These are phyloP conservation scores for Tetrahymena malaccensis DNA, from an alignment of 73 alveolate genomes.

Conservation along the genomic window DNA sequence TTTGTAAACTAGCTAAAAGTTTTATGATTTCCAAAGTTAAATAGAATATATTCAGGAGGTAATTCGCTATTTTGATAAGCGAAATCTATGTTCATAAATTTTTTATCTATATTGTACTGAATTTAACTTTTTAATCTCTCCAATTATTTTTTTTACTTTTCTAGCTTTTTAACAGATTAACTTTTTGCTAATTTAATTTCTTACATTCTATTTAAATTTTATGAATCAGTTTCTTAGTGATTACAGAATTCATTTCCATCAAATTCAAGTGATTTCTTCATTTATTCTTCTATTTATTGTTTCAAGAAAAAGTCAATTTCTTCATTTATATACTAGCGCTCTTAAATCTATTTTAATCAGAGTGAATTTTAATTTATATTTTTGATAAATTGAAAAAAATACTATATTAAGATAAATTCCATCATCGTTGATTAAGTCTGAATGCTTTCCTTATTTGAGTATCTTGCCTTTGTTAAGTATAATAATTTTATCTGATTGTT, in stretches of 20 bases:
- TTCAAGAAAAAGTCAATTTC: not conserved
- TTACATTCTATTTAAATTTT: not conserved
- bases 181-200: not conserved
- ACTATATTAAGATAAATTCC: not conserved
- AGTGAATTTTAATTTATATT: not conserved
- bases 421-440: not conserved
- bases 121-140: not conserved
- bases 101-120: not conserved
- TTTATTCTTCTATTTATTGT: not conserved
- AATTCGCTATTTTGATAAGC: not conserved
- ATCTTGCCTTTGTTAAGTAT: not conserved
- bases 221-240: not conserved
- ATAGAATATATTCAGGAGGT: not conserved
- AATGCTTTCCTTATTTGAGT: not conserved
- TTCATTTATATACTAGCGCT: not conserved
- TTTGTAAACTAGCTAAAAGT: not conserved
- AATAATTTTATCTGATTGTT: not conserved
- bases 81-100: not conserved
- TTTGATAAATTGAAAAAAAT: not conserved
- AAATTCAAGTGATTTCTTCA: not conserved
- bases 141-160: not conserved
- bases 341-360: not conserved
- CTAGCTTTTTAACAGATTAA: not conserved
- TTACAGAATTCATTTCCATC: not conserved
- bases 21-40: not conserved